Base-by-base conservation (phyloP, 2,329 filamentous ascomycete species). In the Knufia petricola region DNA sequence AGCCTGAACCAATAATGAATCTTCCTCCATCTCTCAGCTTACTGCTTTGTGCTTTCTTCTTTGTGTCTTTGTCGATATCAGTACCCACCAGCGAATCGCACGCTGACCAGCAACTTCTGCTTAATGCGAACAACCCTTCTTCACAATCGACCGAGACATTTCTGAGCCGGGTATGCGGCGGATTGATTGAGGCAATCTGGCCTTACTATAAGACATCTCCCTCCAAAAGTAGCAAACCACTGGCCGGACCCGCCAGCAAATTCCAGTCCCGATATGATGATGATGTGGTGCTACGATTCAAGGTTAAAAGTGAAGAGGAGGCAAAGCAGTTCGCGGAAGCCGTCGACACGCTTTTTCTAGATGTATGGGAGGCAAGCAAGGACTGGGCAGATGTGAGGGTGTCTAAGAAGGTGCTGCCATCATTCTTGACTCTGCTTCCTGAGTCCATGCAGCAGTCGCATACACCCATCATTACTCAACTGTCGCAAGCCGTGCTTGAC, bases 231-330 rank as follows among this genome's bases (percentile, higher is more conserved):
- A 32, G 32, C 26, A 20, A 42, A 19, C 20, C 46, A 28, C 37
- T 15, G 12, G 4, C 46, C 17, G 28, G 24, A 13, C 17, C 26
- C 12, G 6, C 37, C 3, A n/a, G 17, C 46, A 41, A 36, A 8
- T 12, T 42, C 13, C 24, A 20, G 31, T 39, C 23, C 26, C 31
- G 71, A 51, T 95, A 95, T 63, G 79, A 80, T 53, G 78, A 84
- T 53, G 82, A 95, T 65, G 75, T 95, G n/a, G 87, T 98, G 13
- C 70, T 96, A 54, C 82, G 92, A 32, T 95, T 96, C 74, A 87
- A 84, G 60, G 70, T 95, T 48, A 81, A 76, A 52, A 81, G 77
- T 21, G 66, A 73, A 2, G 74, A 80, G 17, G 85, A 94, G 61
- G 82, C 85, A 50, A 66, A 69, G 28, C 82, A 82, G 1, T 70